Evolutionary conservation across 2,329 filamentous ascomycete genomes (phyloP).

Genomic region (Penicillium sp.): DNA sequence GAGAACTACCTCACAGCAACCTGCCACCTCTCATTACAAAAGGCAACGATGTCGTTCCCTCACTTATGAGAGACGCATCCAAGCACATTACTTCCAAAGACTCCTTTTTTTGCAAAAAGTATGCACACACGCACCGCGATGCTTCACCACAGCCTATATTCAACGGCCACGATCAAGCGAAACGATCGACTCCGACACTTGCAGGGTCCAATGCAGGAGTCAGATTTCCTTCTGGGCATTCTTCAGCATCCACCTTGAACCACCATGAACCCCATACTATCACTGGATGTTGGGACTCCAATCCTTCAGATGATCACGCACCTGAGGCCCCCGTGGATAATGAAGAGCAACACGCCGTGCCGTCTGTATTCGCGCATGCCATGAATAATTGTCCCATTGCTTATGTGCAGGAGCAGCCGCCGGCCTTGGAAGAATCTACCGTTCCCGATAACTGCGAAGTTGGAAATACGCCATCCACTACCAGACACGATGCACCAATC

Average conservation of each 20-base stretch:
- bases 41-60: conserved; percentile 6
- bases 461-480: not conserved
- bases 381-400: not conserved
- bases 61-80: not conserved
- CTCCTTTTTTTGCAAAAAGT: conserved; percentile 7
- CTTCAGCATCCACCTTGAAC: conserved; percentile 22
- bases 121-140: conserved; percentile 1
- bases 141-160: conserved; percentile 9
- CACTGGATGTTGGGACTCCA: conserved; percentile 7
- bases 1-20: not conserved
- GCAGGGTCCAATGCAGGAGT: conserved; percentile 17
- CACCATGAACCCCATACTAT: conserved; percentile 11
- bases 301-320: conserved; percentile 5
- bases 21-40: conserved; percentile 7
- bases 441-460: conserved; percentile 7
- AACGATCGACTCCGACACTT: conserved; percentile 23
- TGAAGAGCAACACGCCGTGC: conserved; percentile 1
- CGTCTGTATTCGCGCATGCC: conserved; percentile 5
- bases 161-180: conserved; percentile 13
- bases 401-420: not conserved
- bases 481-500: not conserved
- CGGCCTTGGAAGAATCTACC: not conserved
- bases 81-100: not conserved
- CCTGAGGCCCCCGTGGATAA: not conserved
- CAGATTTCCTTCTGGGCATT: conserved; percentile 18